Percentiles rank a stretch among this genome's conserved stretches.
Conservation (phyloP, 352 stramenopile genomes). For the Labyrinthula sp. region DNA sequence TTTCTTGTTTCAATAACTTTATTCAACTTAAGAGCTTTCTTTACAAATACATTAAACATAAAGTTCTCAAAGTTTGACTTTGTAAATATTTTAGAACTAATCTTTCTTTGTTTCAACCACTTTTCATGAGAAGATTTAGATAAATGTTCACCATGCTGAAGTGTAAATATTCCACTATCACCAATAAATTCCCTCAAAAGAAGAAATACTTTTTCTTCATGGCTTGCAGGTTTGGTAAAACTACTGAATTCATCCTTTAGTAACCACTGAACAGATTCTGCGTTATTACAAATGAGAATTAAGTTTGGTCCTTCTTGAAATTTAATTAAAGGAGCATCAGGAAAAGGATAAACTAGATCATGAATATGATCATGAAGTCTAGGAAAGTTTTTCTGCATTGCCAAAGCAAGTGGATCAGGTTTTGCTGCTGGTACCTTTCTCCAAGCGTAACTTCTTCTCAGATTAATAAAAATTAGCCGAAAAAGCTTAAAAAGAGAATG, state of each 20-base stretch:
- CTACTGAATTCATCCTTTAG: conserved; percentile 18
- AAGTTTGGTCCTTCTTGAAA: not conserved
- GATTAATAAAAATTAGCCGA: no score
- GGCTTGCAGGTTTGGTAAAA: conserved; percentile 3
- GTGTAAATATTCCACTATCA: conserved; percentile 12
- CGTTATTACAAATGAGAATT: conserved; percentile 2
- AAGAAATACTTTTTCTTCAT: not conserved
- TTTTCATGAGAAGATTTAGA: conserved; percentile 1
- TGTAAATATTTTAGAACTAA: conserved; percentile 17
- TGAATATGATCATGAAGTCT: conserved; percentile 3
- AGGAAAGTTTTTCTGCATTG: conserved; percentile 1
- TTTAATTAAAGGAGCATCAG: not conserved
- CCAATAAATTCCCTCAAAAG: conserved; percentile 11
- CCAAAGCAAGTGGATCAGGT: no score
- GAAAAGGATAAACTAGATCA: not conserved
- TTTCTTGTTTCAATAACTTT: conserved; percentile 1
- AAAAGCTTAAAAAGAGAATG: conserved; percentile 19
- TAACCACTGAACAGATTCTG: conserved; percentile 9
- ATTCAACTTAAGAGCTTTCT: conserved; percentile 9
- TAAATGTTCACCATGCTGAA: conserved; percentile 7
- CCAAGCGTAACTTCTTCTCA: no score
- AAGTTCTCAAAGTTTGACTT: conserved; percentile 12
- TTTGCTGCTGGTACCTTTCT: no score
- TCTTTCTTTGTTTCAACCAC: conserved; percentile 20
- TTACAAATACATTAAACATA: conserved; percentile 9